phyloP scores from a whole-genome alignment of 2,329 filamentous ascomycete species.

The Magnaporthiopsis rhizophila region DNA sequence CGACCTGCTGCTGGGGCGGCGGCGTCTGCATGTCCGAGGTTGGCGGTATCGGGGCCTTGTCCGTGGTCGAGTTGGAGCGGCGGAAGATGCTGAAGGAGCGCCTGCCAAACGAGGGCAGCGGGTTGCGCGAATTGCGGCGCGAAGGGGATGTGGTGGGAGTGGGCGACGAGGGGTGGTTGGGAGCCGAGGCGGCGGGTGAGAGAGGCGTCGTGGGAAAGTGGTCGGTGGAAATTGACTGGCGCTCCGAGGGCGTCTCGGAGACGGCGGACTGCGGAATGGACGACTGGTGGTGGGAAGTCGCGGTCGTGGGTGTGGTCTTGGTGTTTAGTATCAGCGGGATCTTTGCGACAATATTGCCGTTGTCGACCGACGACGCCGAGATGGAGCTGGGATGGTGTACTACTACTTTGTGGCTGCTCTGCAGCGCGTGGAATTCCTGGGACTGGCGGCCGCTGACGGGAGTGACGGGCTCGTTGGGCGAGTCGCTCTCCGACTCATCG shows the following conservation, averaged over 20 bases:
- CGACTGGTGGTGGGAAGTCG: conserved; percentile 1
- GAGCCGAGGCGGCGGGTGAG: conserved; percentile 7
- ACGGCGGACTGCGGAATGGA: background rate
- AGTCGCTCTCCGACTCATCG: conserved; percentile 54
- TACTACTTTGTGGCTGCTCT: conserved; percentile 27
- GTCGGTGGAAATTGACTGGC: background rate
- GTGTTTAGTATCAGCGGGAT: conserved; percentile 16
- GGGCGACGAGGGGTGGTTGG: conserved; percentile 1
- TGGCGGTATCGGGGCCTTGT: conserved; percentile 17
- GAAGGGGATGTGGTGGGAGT: conserved; percentile 29
- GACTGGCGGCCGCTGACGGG: conserved; percentile 51
- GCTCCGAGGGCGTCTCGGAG: background rate
- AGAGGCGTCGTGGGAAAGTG: conserved; percentile 6
- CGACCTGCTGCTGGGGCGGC: conserved; percentile 12
- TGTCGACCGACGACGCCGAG: conserved; percentile 15
- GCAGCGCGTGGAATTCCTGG: conserved; percentile 41
- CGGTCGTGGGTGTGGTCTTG: conserved; percentile 8
- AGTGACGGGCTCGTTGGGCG: conserved; percentile 51
- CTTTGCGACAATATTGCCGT: conserved; percentile 12
- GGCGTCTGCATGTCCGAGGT: conserved; percentile 15
- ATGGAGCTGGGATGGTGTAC: conserved; percentile 15
- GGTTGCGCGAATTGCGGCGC: conserved; percentile 29
- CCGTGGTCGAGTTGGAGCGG: conserved; percentile 29
- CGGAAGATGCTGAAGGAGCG: conserved; percentile 38
- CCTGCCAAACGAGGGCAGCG: conserved; percentile 32